Evolutionary conservation across 257 asterid species (phyloP).

Genomic region (Primulina huaijiensis): DNA sequence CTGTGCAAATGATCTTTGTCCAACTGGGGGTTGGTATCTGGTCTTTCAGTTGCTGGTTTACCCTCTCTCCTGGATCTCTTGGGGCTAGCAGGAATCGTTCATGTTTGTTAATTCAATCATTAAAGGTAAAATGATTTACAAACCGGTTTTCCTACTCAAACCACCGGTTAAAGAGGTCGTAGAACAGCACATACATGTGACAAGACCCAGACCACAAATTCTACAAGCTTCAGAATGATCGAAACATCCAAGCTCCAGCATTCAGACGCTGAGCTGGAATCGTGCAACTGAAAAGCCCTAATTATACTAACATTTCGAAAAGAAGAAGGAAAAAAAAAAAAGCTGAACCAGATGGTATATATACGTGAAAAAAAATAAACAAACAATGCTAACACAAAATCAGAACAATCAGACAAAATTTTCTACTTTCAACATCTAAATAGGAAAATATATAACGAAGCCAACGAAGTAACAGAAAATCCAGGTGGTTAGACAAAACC

Average conservation of each 20-base stretch:
- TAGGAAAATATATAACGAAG: neutral
- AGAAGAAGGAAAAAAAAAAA: neutral
- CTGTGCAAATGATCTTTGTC: slow-evolving; percentile 41
- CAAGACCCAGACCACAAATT: neutral
- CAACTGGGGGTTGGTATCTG: slow-evolving; percentile 24
- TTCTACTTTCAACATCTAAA: neutral
- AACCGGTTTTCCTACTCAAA: neutral
- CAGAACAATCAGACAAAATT: neutral
- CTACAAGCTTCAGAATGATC: neutral
- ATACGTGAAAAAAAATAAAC: neutral
- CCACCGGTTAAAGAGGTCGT: neutral
- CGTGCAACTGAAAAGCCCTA: neutral
- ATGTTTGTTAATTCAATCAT: neutral
- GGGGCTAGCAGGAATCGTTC: slow-evolving; percentile 49
- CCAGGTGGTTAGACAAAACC: slow-evolving; percentile 35
- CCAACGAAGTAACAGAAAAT: neutral
- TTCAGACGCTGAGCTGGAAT: neutral
- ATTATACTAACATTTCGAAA: neutral
- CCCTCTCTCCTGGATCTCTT: slow-evolving; percentile 84
- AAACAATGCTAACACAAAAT: neutral
- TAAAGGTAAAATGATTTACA: neutral
- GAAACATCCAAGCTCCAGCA: neutral
- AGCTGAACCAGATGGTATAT: neutral
- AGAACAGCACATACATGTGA: neutral
- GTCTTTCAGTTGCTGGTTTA: slow-evolving; percentile 57